Evolutionary conservation across 345 rosid genomes (phyloP).

Genomic region (Linum lewisii): DNA sequence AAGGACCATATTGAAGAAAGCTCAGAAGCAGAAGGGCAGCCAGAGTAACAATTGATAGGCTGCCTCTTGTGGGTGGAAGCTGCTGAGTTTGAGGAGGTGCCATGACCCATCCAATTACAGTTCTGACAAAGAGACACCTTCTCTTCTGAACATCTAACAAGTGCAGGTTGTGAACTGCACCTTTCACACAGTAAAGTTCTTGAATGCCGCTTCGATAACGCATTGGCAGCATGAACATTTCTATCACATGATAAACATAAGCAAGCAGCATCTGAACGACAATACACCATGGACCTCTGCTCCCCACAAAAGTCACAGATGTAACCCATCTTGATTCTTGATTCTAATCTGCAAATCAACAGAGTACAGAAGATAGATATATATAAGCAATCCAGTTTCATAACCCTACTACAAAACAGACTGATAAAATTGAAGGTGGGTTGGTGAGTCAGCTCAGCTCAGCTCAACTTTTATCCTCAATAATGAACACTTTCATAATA

Average conservation of each 20-base stretch:
- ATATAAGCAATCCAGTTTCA: not conserved
- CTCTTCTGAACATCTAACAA: slow-evolving; percentile 71
- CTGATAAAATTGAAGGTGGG: too few species aligned
- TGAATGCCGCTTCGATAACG: slow-evolving; percentile 83
- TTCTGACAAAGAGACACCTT: slow-evolving; percentile 86
- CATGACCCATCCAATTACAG: slow-evolving; percentile 86
- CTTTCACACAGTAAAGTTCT: slow-evolving; percentile 81
- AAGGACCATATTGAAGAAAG: slow-evolving; percentile 90
- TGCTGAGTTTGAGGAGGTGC: slow-evolving; percentile 28
- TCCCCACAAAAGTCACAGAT: slow-evolving; percentile 90
- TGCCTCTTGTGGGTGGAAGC: slow-evolving; percentile 64
- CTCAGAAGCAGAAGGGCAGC: slow-evolving; percentile 84
- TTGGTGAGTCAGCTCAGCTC: not conserved
- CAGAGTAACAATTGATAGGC: slow-evolving; percentile 65
- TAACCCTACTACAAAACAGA: not conserved
- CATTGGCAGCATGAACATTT: slow-evolving; percentile 89
- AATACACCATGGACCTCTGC: slow-evolving; percentile 85
- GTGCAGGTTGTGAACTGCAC: slow-evolving; percentile 79
- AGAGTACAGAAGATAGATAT: not conserved
- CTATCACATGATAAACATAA: slow-evolving; percentile 92
- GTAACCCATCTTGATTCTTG: slow-evolving; percentile 61
- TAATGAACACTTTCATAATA: not conserved
- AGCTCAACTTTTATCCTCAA: not conserved
- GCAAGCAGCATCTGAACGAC: slow-evolving; percentile 92
- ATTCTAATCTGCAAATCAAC: not conserved